Evolutionary conservation across 805 yeast genomes (phyloP).

Genomic region (Ogataea trehalophila): DNA sequence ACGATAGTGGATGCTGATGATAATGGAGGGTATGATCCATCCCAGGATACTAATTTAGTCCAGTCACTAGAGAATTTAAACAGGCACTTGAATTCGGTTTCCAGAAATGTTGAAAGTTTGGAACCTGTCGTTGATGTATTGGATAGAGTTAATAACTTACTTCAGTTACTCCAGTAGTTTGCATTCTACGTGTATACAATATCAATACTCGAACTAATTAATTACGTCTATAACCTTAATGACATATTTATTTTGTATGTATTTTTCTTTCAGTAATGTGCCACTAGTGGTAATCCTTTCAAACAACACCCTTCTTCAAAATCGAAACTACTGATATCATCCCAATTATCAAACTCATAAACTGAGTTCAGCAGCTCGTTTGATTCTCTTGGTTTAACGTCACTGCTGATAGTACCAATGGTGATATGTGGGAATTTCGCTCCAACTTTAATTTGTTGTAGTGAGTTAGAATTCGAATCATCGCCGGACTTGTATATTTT

Average conservation of each 20-base stretch:
- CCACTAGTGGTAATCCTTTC: conserved; percentile 18
- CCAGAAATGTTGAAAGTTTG: conserved; percentile 14
- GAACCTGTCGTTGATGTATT: conserved; percentile 12
- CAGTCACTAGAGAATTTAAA: conserved; percentile 7
- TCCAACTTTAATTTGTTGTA: conserved; percentile 23
- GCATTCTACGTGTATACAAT: not conserved
- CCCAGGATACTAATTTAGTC: conserved; percentile 9
- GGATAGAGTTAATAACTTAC: conserved; percentile 16
- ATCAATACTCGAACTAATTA: too few relatives aligned
- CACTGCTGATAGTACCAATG: conserved; percentile 48
- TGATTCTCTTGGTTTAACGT: conserved; percentile 48
- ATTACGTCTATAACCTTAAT: not conserved
- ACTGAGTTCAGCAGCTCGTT: conserved; percentile 32
- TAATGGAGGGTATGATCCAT: conserved; percentile 10
- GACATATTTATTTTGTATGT: not conserved
- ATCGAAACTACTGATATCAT: conserved; percentile 4
- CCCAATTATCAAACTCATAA: conserved; percentile 15
- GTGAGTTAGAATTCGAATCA: conserved; percentile 6
- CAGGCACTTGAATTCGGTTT: conserved; percentile 11
- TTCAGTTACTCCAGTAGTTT: conserved; percentile 9
- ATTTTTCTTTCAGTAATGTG: conserved; percentile 6
- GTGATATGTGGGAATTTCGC: conserved; percentile 66
- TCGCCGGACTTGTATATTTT: conserved; percentile 6
- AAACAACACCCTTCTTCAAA: conserved; percentile 8
- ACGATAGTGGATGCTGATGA: not conserved